These are phyloP conservation scores for Torulaspora delbrueckii DNA, from an alignment of 805 yeast species.

Conservation along the genomic window DNA sequence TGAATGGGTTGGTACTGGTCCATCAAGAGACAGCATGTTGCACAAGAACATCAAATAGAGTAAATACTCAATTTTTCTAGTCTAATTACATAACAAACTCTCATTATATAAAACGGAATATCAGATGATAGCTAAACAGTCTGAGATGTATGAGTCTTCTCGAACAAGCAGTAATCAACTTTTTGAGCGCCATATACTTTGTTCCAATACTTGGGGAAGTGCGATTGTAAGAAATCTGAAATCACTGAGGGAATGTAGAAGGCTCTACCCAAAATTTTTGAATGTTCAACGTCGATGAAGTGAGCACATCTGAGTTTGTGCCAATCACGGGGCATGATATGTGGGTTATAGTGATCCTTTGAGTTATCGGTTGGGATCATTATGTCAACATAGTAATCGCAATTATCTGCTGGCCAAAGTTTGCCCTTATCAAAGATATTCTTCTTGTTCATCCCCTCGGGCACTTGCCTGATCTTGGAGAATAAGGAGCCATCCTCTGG, in stretches of 20 bases:
- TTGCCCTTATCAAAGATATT: slow-evolving; percentile 62
- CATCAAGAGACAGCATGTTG: slow-evolving; percentile 91
- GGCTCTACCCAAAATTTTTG: slow-evolving; percentile 50
- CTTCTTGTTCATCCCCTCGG: slow-evolving; percentile 67
- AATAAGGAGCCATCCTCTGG: slow-evolving; percentile 39
- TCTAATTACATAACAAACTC: not conserved
- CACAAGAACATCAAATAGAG: slow-evolving; percentile 40
- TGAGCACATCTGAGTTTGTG: slow-evolving; percentile 42
- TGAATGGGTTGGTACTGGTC: slow-evolving; percentile 98
- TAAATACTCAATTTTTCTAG: not conserved
- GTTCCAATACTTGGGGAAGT: slow-evolving; percentile 16
- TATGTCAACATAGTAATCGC: slow-evolving; percentile 72
- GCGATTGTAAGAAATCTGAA: slow-evolving; percentile 25
- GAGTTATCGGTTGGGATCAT: slow-evolving; percentile 43
- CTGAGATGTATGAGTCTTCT: slow-evolving; percentile 15
- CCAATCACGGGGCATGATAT: slow-evolving; percentile 40
- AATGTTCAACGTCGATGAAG: slow-evolving; percentile 50
- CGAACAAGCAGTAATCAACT: slow-evolving; percentile 48
- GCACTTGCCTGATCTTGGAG: slow-evolving; percentile 44
- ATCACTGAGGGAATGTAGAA: slow-evolving; percentile 46
- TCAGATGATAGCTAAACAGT: not conserved
- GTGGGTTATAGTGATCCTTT: slow-evolving; percentile 39
- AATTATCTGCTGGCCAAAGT: slow-evolving; percentile 44
- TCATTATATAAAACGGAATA: not conserved
- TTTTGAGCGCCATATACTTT: slow-evolving; percentile 38